Base-by-base conservation (phyloP, 225 moss, liverwort and hornwort genomes). In the Anthoceros angustus region DNA sequence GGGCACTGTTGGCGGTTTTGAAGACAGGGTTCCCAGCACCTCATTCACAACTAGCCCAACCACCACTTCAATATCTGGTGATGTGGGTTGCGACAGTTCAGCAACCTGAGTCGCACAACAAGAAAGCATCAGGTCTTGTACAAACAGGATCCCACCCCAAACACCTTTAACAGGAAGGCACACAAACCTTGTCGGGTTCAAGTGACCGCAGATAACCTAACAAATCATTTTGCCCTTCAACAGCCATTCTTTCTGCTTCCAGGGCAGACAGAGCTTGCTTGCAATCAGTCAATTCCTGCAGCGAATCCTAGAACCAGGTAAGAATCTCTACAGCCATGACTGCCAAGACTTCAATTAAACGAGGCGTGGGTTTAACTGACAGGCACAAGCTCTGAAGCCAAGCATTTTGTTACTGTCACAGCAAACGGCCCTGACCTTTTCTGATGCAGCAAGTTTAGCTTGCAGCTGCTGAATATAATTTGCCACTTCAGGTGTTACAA, bases 41-140 rank as follows among this genome's bases (percentile, higher is more conserved):
- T 73, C 77, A 49, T 79, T 66, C 63, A 79, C 77, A 38, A 83
- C 77, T 49, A 76, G 77, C 61, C 74, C 70, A 55, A 83, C 75
- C 40, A 70, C 79, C 49, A 79, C 79, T 61, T 79, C 76, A 16
- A 83, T 79, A 66, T 83, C 82, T 39, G 73, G 66, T 39, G 79
- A 83, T 16, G 76, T 76, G 10, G 79, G 79, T 40, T 77, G 82
- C 25, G 82, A 83, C 55, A 79, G 69, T 73, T 83, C 79, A 60
- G 79, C 77, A 12, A 83, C 79, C 82, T 83, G 77, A 43, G 11
- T 25, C 42, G 60, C 24, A 61, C 25, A 62, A 18, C 67, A 68
- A 25, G 24, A 70, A 40, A 2, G 63, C 25, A 8, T 41, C 15
- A 68, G 7, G 20, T 39, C 5, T 61, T 12, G 8, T 32, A 25